These are phyloP conservation scores for Ploettnerulaceae sp. DNA, from an alignment of 2,329 filamentous ascomycete genomes.

Conservation along the genomic window DNA sequence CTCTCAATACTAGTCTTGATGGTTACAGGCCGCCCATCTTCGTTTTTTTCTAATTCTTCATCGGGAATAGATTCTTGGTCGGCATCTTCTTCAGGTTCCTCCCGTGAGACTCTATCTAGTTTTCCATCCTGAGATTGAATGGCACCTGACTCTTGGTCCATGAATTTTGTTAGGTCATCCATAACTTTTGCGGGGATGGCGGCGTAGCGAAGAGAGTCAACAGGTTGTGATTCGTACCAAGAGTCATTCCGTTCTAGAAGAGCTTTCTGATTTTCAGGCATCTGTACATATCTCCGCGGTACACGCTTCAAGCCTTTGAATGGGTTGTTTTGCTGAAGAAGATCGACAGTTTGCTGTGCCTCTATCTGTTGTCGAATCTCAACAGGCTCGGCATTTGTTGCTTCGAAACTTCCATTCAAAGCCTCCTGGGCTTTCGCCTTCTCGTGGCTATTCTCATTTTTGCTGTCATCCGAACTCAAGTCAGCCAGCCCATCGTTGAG, in stretches of 20 bases:
- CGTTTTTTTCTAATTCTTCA: not conserved
- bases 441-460: constrained; percentile 26
- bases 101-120: not conserved
- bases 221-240: constrained; percentile 30
- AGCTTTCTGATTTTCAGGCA: constrained; percentile 44
- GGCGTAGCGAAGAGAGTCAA: constrained; percentile 9
- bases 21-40: not conserved
- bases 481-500: not conserved
- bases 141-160: not conserved
- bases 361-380: not conserved
- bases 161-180: constrained; percentile 17
- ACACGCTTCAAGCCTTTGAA: constrained; percentile 33
- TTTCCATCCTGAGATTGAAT: not conserved
- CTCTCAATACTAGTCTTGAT: not conserved
- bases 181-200: constrained; percentile 35
- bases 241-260: constrained; percentile 44
- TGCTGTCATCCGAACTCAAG: constrained; percentile 16
- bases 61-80: not conserved
- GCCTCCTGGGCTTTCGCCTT: not conserved
- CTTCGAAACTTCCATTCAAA: constrained; percentile 10
- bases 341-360: constrained; percentile 9
- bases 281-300: constrained; percentile 39
- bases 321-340: constrained; percentile 25
- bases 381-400: not conserved
- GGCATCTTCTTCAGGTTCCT: not conserved